Evolutionary conservation across 192 early-diverging fungal species (phyloP), one percentile per base, ranked within the genome.

Genomic region (Umbelopsis sp.): DNA sequence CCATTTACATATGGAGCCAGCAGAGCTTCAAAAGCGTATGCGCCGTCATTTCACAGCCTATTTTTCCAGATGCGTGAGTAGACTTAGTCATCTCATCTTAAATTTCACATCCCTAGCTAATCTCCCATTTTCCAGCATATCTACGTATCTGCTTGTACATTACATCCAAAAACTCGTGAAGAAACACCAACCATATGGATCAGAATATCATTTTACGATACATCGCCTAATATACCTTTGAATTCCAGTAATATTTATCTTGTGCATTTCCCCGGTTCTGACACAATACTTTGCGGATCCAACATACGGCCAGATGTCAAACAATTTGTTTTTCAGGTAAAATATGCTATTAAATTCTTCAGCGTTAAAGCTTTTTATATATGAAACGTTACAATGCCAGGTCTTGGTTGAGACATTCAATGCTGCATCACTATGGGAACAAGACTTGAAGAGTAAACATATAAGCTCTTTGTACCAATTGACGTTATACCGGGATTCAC

Each of bases 201-300:
- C 22, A 71, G 83, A 50, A 80, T 84, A 76, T 77, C 75, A 68
- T 68, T 84, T 25, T 71, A 77, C 52, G 83, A 84, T 44, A 78
- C 77, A 26, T 77, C 78, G 16, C 73, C 74, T 65, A 45, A 62
- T 16, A 70, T 84, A 12, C 83, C 83, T 45, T 22, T 66, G 22
- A 52, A 71, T n/a, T 4, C 69, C 5, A 72, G 69, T 3, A 51
- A 80, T 52, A 68, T 81, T 7, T 84, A 84, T n/a, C 67, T 81
- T 20, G 76, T 84, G 12, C 79, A 78, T 62, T 80, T 84, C 59
- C 72, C 65, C 9, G 73, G 80, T 41, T 84, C 83, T 6, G 75
- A 81, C 20, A 79, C 82, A 44, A 66, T 84, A 4, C 53, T 84
- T 14, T 74, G 75, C 17, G 68, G 45, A 25, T 51, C 51, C 7